Base-by-base conservation (phyloP, 768 basidiomycete species). In the Lyophyllum semitale region DNA sequence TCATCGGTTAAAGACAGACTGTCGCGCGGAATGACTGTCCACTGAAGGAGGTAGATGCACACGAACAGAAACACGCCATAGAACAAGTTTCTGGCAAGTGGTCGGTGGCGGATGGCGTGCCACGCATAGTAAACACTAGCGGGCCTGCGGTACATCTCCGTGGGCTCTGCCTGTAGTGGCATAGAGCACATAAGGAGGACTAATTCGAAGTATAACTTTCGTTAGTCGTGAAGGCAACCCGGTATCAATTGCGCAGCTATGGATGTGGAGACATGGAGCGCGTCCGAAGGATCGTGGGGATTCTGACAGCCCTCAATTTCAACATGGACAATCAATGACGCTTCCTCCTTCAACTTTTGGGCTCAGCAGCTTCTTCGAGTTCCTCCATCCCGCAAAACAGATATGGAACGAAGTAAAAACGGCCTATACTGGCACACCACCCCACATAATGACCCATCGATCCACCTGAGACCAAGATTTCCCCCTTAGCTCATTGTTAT, bases 1-100 rank as follows among this genome's bases (percentile, higher is more conserved):
- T 41, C 46, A 5, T 44, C 42, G 9, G 35, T 32, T 15, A 26
- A 60, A 54, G 17, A 54, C 54, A 45, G 55, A 37, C 30, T 49
- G 47, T 33, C 29, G 30, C 43, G 62, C 50, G 43, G 38, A 35
- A 35, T 57, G 11, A 27, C 41, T 23, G 62, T 59, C 40, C 59
- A 60, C 53, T 72, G 62, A 23, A 76, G 44, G 7, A 62, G 55
- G 48, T 71, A 73, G 42, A 73, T 30, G 11, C 61, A 61, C 11
- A 70, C 25, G 20, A 72, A 47, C 4, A 71, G 26, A 20, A 74
- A 18, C 26, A 59, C 33, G 30, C 59, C 66, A 58, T 69, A 77
- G 52, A 70, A 40, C 29, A 69, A n/a, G 47, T 65, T 68, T 43
- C 73, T 68, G 43, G 69, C 43, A 15, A 66, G 51, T 11, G 69